phyloP scores from a whole-genome alignment of 78 protist species.

The Neovahlkampfia damariscottae region DNA sequence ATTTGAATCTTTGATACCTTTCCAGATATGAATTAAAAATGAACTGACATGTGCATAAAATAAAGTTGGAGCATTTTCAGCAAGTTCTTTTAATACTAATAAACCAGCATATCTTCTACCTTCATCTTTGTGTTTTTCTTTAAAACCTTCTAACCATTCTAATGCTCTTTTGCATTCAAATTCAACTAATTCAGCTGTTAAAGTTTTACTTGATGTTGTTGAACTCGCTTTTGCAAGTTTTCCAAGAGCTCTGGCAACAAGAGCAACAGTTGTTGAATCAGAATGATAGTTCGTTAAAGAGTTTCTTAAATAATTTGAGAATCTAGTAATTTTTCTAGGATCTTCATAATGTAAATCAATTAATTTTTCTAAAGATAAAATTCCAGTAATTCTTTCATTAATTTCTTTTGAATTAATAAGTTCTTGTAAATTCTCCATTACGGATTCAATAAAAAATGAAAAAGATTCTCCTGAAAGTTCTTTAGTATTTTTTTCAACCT shows the following conservation, averaged over 20 bases:
- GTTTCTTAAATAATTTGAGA: slow-evolving; percentile 27
- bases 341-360: slow-evolving; percentile 46
- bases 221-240: slow-evolving; percentile 24
- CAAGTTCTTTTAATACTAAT: not conserved
- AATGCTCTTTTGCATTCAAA: slow-evolving; percentile 43
- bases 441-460: not conserved
- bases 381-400: not conserved
- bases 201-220: not conserved
- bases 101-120: slow-evolving; percentile 23
- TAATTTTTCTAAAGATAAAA: slow-evolving; percentile 12
- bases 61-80: slow-evolving; percentile 36
- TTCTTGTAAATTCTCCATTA: not conserved
- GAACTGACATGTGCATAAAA: slow-evolving; percentile 30
- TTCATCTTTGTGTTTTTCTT: slow-evolving; percentile 21
- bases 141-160: slow-evolving; percentile 39
- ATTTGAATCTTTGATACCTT: slow-evolving; percentile 15
- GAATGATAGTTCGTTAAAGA: slow-evolving; percentile 7
- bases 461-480: not conserved
- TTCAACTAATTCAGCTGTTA: slow-evolving; percentile 41
- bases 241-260: slow-evolving; percentile 25
- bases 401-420: slow-evolving; percentile 4
- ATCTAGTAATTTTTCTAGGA: slow-evolving; percentile 16
- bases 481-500: not conserved
- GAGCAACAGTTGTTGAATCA: slow-evolving; percentile 4
- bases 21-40: slow-evolving; percentile 18